Percentiles rank a stretch among this genome's conserved stretches.
Evolutionary conservation across 441 rosid species (phyloP).

Genomic region (Pelargonium fulgidum): DNA sequence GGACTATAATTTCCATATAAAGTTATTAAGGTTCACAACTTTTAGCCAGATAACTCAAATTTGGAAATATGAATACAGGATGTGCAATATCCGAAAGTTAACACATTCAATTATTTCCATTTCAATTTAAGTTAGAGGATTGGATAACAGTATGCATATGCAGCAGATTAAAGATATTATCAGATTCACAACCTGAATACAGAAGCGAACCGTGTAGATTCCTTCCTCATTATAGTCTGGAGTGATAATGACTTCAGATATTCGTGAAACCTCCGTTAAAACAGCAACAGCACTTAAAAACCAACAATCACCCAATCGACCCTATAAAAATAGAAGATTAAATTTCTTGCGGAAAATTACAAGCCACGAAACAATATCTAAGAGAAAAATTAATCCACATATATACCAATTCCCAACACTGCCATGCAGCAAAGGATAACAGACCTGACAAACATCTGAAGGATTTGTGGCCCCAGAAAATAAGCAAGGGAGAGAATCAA

Average conservation of each 20-base stretch:
- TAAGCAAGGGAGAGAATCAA: constrained; percentile 70
- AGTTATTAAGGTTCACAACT: background rate
- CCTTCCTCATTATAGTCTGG: constrained; percentile 99
- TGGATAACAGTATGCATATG: constrained; percentile 11
- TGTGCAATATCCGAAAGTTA: no score
- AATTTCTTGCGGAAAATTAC: constrained; percentile 15
- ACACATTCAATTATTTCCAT: no score
- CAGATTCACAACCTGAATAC: constrained; percentile 76
- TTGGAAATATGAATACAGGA: no score
- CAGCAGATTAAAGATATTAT: constrained; percentile 11
- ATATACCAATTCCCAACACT: constrained; percentile 5
- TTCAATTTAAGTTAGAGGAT: background rate
- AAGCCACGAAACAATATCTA: constrained; percentile 12
- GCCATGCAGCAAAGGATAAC: constrained; percentile 20
- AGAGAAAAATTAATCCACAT: constrained; percentile 17
- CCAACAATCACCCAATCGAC: constrained; percentile 99
- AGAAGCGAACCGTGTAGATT: constrained; percentile 97
- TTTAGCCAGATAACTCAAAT: background rate
- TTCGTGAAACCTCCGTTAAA: constrained; percentile 84
- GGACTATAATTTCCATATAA: background rate
- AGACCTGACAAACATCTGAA: constrained; percentile 99
- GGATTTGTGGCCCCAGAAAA: constrained; percentile 93
- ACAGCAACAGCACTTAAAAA: constrained; percentile 98
- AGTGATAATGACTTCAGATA: constrained; percentile 96
- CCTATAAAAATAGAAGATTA: constrained; percentile 42